A percentile compares a stretch with the other conserved stretches of the same genome.
These are phyloP conservation scores for Lactifluus echinatus DNA, from an alignment of 768 basidiomycete genomes.

Conservation along the genomic window DNA sequence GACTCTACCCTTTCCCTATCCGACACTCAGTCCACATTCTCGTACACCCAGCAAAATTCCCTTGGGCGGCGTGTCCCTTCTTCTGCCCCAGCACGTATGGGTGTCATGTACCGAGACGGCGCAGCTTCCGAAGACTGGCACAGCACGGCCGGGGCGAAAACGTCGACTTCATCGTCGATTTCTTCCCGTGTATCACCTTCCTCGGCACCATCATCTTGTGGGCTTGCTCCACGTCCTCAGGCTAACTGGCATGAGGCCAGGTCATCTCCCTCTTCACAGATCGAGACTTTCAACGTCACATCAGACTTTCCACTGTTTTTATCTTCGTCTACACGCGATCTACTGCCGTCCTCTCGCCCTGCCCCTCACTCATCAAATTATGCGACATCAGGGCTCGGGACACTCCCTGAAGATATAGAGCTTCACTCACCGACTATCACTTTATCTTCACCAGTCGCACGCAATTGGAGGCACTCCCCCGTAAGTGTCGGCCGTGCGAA, in stretches of 20 bases:
- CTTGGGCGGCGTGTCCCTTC: not conserved
- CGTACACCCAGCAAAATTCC: not conserved
- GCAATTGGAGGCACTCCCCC: constrained; percentile 22
- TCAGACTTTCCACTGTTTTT: constrained; percentile 20
- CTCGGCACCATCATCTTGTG: not conserved
- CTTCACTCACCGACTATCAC: constrained; percentile 23
- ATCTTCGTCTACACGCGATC: constrained; percentile 14
- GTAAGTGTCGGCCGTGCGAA: constrained; percentile 20
- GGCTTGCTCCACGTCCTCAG: not conserved
- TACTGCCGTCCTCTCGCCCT: constrained; percentile 9
- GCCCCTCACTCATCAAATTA: constrained; percentile 16
- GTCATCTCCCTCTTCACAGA: not conserved
- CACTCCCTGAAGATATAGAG: constrained; percentile 46
- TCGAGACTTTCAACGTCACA: constrained; percentile 11
- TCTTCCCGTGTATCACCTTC: not conserved
- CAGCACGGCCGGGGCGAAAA: not conserved
- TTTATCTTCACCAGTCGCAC: constrained; percentile 16
- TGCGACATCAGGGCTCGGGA: constrained; percentile 29
- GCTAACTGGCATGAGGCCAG: not conserved
- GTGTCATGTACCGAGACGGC: not conserved
- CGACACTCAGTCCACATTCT: not conserved
- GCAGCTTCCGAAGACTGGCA: not conserved
- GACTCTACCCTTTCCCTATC: constrained; percentile 3
- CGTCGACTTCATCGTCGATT: not conserved
- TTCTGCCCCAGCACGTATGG: constrained; percentile 2